Conservation (phyloP, 805 yeast genomes). For the Yarrowia phangngaensis region DNA sequence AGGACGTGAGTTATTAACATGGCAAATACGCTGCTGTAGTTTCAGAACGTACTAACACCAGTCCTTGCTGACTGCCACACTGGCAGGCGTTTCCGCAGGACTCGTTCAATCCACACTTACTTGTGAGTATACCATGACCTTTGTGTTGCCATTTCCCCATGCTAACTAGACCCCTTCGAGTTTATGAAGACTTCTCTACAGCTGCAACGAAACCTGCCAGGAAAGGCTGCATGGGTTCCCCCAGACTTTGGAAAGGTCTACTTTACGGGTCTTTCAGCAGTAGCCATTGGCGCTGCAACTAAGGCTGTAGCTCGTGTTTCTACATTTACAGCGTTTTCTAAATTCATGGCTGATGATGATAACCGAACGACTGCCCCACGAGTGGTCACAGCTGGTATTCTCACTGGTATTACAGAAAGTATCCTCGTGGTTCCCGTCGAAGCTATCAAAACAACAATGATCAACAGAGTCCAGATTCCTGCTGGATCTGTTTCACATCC, state of each 20-base stretch:
- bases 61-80: conserved; percentile 39
- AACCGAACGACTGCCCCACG: conserved; percentile 74
- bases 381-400: conserved; percentile 74
- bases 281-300: conserved; percentile 67
- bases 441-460: conserved; percentile 40
- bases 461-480: conserved; percentile 28
- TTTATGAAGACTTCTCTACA: conserved; percentile 41
- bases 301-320: conserved; percentile 72
- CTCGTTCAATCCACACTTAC: conserved; percentile 41
- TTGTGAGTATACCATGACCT: conserved; percentile 34
- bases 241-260: conserved; percentile 31
- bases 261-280: conserved; percentile 66
- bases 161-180: conserved; percentile 43
- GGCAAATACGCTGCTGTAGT: too few species aligned
- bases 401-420: conserved; percentile 81
- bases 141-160: conserved; percentile 23
- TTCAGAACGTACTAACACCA: conserved; percentile 12
- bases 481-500: not conserved
- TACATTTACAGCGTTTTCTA: conserved; percentile 69
- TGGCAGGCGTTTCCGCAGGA: conserved; percentile 42
- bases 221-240: conserved; percentile 31
- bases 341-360: conserved; percentile 56
- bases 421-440: conserved; percentile 82
- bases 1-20: conserved; percentile 19
- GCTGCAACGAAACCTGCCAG: conserved; percentile 35